phyloP scores from a whole-genome alignment of 495 filamentous ascomycete species.

The Clohesyomyces aquaticus region DNA sequence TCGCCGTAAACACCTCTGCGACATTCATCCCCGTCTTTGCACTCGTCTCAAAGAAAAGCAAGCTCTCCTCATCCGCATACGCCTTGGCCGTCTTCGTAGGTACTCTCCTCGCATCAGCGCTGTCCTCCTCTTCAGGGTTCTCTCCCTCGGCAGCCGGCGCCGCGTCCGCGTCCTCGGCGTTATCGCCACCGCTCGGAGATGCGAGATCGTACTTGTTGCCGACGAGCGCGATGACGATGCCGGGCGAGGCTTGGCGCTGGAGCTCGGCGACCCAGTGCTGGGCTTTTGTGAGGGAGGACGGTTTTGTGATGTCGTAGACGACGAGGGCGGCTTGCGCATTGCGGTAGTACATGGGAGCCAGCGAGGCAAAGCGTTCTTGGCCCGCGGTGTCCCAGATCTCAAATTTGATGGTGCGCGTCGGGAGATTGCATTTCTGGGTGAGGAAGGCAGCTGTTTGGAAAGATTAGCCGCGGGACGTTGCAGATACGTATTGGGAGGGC shows the following conservation, averaged over 20 bases:
- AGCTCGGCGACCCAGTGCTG: constrained; percentile 99
- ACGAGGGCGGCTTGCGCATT: constrained; percentile 98
- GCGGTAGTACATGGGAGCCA: constrained; percentile 99
- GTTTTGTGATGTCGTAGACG: constrained; percentile 98
- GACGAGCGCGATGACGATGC: constrained; percentile 96
- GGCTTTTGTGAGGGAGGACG: constrained; percentile 91
- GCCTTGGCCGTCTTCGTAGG: constrained; percentile 83
- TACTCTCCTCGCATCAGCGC: constrained; percentile 82
- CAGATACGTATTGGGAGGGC: no score
- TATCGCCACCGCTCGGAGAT: constrained; percentile 41
- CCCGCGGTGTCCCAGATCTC: constrained; percentile 99
- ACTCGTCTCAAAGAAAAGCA: constrained; percentile 97
- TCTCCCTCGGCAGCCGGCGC: constrained; percentile 53
- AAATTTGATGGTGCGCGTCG: constrained; percentile 96
- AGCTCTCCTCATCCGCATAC: constrained; percentile 91
- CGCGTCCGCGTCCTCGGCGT: constrained; percentile 44
- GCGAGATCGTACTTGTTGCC: constrained; percentile 95
- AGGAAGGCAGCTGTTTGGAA: constrained; percentile 80
- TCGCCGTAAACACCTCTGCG: constrained; percentile 95
- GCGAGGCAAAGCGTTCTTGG: constrained; percentile 95
- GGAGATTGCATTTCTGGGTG: constrained; percentile 97
- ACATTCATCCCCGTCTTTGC: constrained; percentile 96
- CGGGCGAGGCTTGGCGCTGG: constrained; percentile 94
- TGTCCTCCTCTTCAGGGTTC: constrained; percentile 54
- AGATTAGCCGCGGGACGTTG: constrained; percentile 6